Evolutionary conservation across 2,329 filamentous ascomycete genomes (phyloP), one percentile per base, ranked within the genome.

Genomic region (Penicillium sp.): DNA sequence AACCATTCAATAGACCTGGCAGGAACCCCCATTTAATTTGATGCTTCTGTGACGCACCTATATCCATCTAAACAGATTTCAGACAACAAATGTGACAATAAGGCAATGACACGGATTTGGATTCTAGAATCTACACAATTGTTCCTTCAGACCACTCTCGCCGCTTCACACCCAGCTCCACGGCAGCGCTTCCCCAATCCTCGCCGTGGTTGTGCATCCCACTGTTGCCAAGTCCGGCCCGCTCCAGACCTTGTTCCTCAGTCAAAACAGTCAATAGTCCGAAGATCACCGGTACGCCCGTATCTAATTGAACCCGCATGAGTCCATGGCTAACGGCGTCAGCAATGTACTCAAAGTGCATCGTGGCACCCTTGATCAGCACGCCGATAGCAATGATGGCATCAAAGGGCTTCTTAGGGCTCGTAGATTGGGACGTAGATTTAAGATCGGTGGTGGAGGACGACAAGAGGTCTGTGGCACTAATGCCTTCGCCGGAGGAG

Each of bases 331-430:
- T 90, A 6, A 95, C 91, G 38, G 90, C 85, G 60, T 97, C 94
- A 39, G 92, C 83, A 65, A 99, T 99, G 77, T 99, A 97, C 76
- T 99, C 94, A 68, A 99, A 99, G 76, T 99, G 94, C 91, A 96
- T 96, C 6, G 94, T 97, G 76, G 95, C 89, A 71, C 94, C 94
- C 79, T 99, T 99, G 78, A 99, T 96, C 56, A 99, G 84, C 51
- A 96, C 92, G 51, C 94, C 94, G 62, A 99, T 89, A 48, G 94
- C 91, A 61, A 99, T 92, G 59, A 99, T 85, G 57, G 94, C 94
- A 70, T 97, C 93, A 66, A 97, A 97, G 18, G 90, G 84, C 45
- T 71, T 67, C 18, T 73, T 65, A 3, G 65, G 47, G n/a, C 73
- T 69, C 2, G 74, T 62, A 2, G 75, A 57, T 16, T 77, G 65